Evolutionary conservation across 2,329 filamentous ascomycete genomes (phyloP), one percentile per base, ranked within the genome.

Genomic region (Colletotrichum horii): DNA sequence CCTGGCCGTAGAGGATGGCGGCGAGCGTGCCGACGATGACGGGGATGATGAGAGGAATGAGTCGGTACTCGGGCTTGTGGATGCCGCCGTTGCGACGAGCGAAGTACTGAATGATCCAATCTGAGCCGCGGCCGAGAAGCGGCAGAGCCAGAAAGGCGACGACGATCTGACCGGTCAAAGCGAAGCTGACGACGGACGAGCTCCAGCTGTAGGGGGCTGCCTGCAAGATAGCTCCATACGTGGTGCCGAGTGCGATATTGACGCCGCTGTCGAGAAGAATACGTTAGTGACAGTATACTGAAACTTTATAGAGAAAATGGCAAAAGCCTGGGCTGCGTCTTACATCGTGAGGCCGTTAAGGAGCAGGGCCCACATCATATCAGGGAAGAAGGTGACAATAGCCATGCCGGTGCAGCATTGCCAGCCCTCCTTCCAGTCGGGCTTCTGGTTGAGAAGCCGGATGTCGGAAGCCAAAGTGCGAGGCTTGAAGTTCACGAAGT

Each of bases 231-330:
- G 70, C 80, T 24, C 83, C 81, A 73, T 86, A 87, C 0, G 85
- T 87, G 1, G 85, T 86, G 8, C 83, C 83, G 22, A 87, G 83
- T n/a, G 84, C 85, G 26, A 88, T 83, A 73, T 87, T 86, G 64
- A 83, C 81, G 2, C 86, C 86, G 4, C 70, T 73, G 19, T 14
- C 11, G 86, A 79, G 1, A 82, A 84, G 7, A 84, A 76, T 1
- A 85, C 84, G 67, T 77, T 69, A 66, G 73, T 56, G 71, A 58
- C 30, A 67, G 70, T 52, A 72, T 43, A 65, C 66, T 62, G 70
- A 62, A 70, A 66, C 56, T 69, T 76, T 65, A 22, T 28, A 36
- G 24, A n/a, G 11, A 19, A 26, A 4, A 14, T 26, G 30, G 62
- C 28, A 16, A 8, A 43, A 2, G 60, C 62, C 56, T 8, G 22